A percentile compares a stretch with the other conserved stretches of the same genome.
phyloP scores from a whole-genome alignment of 2,329 filamentous ascomycete species.

The Tolypocladium capitatum region DNA sequence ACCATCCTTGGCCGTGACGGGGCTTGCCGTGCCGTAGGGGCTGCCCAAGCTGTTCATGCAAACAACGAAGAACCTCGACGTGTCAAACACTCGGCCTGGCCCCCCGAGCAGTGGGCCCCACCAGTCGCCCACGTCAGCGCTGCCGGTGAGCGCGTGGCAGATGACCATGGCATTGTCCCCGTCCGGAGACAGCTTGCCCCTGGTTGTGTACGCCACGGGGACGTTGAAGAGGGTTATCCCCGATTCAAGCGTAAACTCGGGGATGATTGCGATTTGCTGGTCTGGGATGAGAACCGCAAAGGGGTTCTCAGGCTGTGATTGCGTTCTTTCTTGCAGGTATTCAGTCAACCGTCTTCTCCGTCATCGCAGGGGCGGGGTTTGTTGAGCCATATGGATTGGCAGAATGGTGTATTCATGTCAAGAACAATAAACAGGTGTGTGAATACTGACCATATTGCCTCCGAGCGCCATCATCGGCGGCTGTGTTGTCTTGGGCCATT shows the following conservation, averaged over 20 bases:
- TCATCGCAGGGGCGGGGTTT: neutral
- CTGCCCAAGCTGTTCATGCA: constrained; percentile 79
- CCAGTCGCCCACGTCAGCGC: constrained; percentile 76
- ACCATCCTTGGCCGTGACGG: constrained; percentile 78
- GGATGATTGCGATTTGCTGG: constrained; percentile 75
- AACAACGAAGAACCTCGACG: constrained; percentile 70
- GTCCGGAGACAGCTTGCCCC: constrained; percentile 44
- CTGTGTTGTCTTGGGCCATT: constrained; percentile 12
- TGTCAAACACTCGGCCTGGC: constrained; percentile 67
- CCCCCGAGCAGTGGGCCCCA: constrained; percentile 75
- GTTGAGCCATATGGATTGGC: neutral
- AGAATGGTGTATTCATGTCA: neutral
- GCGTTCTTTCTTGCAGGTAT: constrained; percentile 52
- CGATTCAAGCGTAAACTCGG: constrained; percentile 85
- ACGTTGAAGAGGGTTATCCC: constrained; percentile 71
- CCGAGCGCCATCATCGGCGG: constrained; percentile 7
- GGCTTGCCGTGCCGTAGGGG: constrained; percentile 77
- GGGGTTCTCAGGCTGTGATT: constrained; percentile 76
- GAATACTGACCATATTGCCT: constrained; percentile 17
- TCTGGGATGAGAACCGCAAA: constrained; percentile 77
- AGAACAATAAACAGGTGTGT: neutral
- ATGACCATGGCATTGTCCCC: constrained; percentile 60
- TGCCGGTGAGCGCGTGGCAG: constrained; percentile 76
- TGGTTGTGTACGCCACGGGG: constrained; percentile 54
- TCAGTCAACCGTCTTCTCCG: constrained; percentile 38